These are phyloP conservation scores for Dipodascus albidus DNA, from an alignment of 805 yeast genomes.

Conservation along the genomic window DNA sequence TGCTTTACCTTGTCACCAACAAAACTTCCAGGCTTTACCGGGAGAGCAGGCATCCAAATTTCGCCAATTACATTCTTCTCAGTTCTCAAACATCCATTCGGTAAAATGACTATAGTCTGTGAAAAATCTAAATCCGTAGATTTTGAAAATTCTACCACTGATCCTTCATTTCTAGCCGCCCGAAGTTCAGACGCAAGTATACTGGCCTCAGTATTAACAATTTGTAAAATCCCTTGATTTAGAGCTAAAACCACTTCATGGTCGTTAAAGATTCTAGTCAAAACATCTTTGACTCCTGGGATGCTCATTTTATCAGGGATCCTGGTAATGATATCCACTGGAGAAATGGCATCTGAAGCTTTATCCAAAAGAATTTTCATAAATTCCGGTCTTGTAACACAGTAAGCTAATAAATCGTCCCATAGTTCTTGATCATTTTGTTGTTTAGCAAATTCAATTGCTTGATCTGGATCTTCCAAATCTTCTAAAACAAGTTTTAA, in stretches of 20 bases:
- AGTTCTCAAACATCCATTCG: constrained; percentile 13
- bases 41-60: background rate
- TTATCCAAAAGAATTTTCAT: constrained; percentile 58
- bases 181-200: constrained; percentile 25
- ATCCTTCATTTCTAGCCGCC: constrained; percentile 26
- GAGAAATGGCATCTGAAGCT: constrained; percentile 40
- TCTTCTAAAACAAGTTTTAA: constrained; percentile 64
- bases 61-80: constrained; percentile 26
- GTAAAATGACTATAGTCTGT: constrained; percentile 11
- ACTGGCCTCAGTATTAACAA: constrained; percentile 42
- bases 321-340: constrained; percentile 53
- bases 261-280: constrained; percentile 51
- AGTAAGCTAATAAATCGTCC: constrained; percentile 60
- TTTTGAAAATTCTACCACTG: constrained; percentile 18
- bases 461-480: constrained; percentile 66
- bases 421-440: constrained; percentile 68
- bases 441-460: constrained; percentile 64
- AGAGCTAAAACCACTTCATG: constrained; percentile 41
- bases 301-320: constrained; percentile 55
- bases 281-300: constrained; percentile 49
- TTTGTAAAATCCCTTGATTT: constrained; percentile 42
- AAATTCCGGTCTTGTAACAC: constrained; percentile 64
- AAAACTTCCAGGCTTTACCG: constrained; percentile 4
- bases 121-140: constrained; percentile 9
- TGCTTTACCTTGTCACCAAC: constrained; percentile 10